Percentiles rank a stretch among this genome's conserved stretches.
Conservation (phyloP, 352 stramenopile genomes). For the Blastocystis sp. region DNA sequence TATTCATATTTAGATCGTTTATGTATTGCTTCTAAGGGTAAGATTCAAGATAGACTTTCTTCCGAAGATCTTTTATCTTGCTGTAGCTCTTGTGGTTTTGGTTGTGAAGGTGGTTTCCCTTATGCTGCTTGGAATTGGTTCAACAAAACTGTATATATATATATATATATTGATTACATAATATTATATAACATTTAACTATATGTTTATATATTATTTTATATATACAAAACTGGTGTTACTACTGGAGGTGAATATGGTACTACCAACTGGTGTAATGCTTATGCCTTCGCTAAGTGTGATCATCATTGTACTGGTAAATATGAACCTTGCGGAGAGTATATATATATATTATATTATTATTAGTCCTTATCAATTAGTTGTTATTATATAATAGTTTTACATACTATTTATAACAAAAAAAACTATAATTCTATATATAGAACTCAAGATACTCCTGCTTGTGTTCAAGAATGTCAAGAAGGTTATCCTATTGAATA, state of each 20-base stretch:
- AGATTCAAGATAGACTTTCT: slow-evolving; percentile 41
- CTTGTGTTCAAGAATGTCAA: slow-evolving; percentile 25
- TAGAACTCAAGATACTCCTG: slow-evolving; percentile 41
- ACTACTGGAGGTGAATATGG: slow-evolving; percentile 46
- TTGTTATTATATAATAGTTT: slow-evolving; percentile 39
- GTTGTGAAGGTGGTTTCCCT: slow-evolving; percentile 49
- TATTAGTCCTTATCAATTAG: slow-evolving; percentile 44
- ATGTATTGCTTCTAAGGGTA: slow-evolving; percentile 40
- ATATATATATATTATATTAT: slow-evolving; percentile 41
- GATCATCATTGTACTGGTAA: slow-evolving; percentile 45
- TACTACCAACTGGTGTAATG: slow-evolving; percentile 43
- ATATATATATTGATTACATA: too few relatives aligned
- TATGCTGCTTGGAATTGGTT: slow-evolving; percentile 47
- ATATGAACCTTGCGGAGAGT: slow-evolving; percentile 38
- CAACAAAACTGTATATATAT: too few relatives aligned
- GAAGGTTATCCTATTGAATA: slow-evolving; percentile 38
- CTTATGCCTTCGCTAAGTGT: slow-evolving; percentile 47
- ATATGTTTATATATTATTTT: too few relatives aligned
- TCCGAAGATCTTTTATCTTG: slow-evolving; percentile 46
- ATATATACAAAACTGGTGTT: slow-evolving; percentile 43
- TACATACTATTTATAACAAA: too few relatives aligned
- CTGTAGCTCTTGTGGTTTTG: slow-evolving; percentile 46
- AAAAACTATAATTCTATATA: too few relatives aligned
- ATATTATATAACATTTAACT: too few relatives aligned
- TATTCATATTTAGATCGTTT: too few relatives aligned